These are phyloP conservation scores for Hymenoscyphus albidus DNA, from an alignment of 2,329 filamentous ascomycete genomes.

Conservation along the genomic window DNA sequence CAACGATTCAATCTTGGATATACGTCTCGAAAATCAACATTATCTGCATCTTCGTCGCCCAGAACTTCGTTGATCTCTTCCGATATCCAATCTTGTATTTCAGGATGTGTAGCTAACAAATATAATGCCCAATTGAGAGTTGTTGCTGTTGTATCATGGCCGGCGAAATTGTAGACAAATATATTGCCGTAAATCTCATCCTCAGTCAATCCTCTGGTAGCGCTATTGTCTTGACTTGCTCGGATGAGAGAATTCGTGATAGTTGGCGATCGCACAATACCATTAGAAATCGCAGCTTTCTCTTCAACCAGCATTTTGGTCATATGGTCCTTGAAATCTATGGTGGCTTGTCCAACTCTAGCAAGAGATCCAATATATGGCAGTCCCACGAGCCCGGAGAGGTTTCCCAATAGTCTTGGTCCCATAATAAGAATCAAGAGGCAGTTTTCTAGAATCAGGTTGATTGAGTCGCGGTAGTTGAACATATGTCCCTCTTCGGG, in stretches of 20 bases:
- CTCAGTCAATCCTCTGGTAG: constrained; percentile 6
- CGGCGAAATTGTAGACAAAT: constrained; percentile 62
- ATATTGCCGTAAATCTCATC: constrained; percentile 59
- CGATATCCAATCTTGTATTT: constrained; percentile 61
- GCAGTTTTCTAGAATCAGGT: constrained; percentile 6
- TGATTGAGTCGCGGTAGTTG: constrained; percentile 4
- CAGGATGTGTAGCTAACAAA: constrained; percentile 60
- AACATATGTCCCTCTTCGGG: constrained; percentile 6
- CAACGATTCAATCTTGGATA: constrained; percentile 9
- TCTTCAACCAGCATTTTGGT: constrained; percentile 2
- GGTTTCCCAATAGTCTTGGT: neutral
- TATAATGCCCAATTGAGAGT: constrained; percentile 65
- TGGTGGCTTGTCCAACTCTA: constrained; percentile 3
- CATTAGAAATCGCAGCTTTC: neutral
- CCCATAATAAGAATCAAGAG: constrained; percentile 3
- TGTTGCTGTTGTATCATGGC: constrained; percentile 75
- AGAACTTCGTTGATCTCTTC: constrained; percentile 46
- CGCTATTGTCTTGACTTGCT: neutral
- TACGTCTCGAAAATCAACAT: neutral
- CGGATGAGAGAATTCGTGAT: constrained; percentile 7
- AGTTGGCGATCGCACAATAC: neutral
- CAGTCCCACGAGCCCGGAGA: neutral
- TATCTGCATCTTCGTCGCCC: neutral
- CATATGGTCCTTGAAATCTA: constrained; percentile 6
- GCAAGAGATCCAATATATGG: neutral